Base-by-base conservation (phyloP, 1,284 basidiomycete species). In the Fomes fomentarius region DNA sequence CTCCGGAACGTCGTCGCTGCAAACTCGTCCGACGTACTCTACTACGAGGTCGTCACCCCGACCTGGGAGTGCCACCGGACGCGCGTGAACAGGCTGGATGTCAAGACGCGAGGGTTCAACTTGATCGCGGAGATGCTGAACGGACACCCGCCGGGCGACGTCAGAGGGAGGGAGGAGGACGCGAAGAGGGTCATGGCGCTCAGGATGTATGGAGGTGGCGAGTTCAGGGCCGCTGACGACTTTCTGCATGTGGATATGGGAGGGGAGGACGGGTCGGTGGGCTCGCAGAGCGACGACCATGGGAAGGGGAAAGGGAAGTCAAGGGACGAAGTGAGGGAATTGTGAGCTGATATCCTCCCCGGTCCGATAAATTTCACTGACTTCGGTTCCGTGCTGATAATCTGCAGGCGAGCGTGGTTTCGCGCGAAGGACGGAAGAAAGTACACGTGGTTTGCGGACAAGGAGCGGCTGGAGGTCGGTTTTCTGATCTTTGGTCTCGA, bases 21-120 rank as follows among this genome's bases (percentile, higher is more conserved):
- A 30, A 75, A 73, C 54, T 63, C 62, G 33, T 66, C 63, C 42
- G 76, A 78, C 57, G 63, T 65, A 54, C 67, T 74, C 52, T 74
- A 74, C 66, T 79, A 74, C 57, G 76, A 76, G 52, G 61, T 78
- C 54, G 66, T 70, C 35, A 78, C 76, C 35, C 75, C 73, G 6
- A 66, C 69, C 41, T 75, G 76, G 75, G 73, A 73, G 49, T 62
- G 69, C 9, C 60, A 69, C 43, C 34, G 66, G 54, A 78, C 76
- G 57, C 71, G 66, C 44, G 64, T 77, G 31, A 66, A 64, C 44
- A 65, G 70, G 51, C 66, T 75, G 31, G 67, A 74, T 53, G 63
- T 66, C 24, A 69, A 71, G 51, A 63, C 61, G n/a, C 64, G 62
- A 22, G 67, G 60, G 56, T 76, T 73, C 51, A 64, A 72, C 34